Evolutionary conservation across 768 basidiomycete species (phyloP).

Genomic region (Calocybe cyanea): DNA sequence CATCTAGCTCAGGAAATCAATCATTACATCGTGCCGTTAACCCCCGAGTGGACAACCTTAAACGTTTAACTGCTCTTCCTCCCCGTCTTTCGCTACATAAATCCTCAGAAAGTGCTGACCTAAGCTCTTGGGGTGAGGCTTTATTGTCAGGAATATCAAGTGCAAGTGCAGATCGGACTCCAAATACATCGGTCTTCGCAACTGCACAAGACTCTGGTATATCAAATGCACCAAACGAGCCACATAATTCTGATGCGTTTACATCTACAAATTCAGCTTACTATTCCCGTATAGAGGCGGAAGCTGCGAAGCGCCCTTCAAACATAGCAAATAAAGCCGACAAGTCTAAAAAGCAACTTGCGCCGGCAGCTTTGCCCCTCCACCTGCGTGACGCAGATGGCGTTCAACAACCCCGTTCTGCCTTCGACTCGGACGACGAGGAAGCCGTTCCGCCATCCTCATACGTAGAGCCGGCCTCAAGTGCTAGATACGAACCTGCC

Average conservation of each 20-base stretch:
- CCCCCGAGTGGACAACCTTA: conserved; percentile 11
- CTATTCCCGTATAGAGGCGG: conserved; percentile 2
- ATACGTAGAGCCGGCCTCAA: conserved; percentile 17
- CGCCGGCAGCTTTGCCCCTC: conserved; percentile 25
- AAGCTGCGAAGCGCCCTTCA: not conserved
- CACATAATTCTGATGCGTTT: not conserved
- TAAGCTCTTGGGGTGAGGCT: conserved; percentile 52
- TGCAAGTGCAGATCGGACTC: conserved; percentile 7
- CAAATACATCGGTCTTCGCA: conserved; percentile 12
- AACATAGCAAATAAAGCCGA: not conserved
- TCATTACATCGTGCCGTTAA: conserved; percentile 1
- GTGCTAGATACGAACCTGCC: conserved; percentile 16
- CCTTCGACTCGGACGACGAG: conserved; percentile 9
- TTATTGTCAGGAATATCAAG: conserved; percentile 49
- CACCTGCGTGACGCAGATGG: conserved; percentile 18
- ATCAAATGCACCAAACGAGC: not conserved
- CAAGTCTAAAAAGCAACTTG: conserved; percentile 4
- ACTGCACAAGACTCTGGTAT: conserved; percentile 13
- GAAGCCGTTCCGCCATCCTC: conserved; percentile 15
- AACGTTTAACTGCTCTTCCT: conserved; percentile 32
- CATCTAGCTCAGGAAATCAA: conserved; percentile 1
- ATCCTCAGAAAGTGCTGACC: conserved; percentile 38
- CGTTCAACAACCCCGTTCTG: conserved; percentile 15
- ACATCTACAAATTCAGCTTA: conserved; percentile 2
- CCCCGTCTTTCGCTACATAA: conserved; percentile 55